Evolutionary conservation across 129 eudicot species (phyloP), one percentile per base, ranked within the genome.

Genomic region (Flaveria robusta): DNA sequence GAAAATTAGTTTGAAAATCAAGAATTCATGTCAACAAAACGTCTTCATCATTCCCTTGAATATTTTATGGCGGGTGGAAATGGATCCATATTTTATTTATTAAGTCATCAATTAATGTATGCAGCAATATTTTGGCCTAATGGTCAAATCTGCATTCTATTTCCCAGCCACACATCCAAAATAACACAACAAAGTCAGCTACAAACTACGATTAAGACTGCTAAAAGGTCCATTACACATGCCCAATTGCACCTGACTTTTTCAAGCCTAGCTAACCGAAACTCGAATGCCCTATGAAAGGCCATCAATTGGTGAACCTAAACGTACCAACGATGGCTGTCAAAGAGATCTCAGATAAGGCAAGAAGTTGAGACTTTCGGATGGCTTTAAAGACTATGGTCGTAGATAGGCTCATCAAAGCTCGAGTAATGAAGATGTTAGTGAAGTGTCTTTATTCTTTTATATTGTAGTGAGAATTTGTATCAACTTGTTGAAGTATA

Each of bases 181-280:
- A 20, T 2, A 66, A 5, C 37, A 50, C 75, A 68, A 68, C 6
- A 65, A 79, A 49, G 51, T 79, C 79, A 47, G 9, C 13, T 37
- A 63, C 66, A 37, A 71, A 4, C 55, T 63, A 23, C 2, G 23
- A 15, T 37, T 52, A 51, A 66, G 74, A 27, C 60, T 27, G 26
- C 72, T 50, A 73, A 39, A 41, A 66, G 70, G 60, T 55, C 70
- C 79, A 34, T 76, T 34, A 20, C 49, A n/a, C 52, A 51, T 72
- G 39, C 59, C 78, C 39, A 65, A 31, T 65, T 73, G 51, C 42
- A 80, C 43, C 23, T 9, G 54, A 55, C 63, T 66, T 74, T 73
- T 54, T 66, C 74, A 29, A 78, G 3, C 76, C 71, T 45, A 69
- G 31, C 46, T 42, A 46, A 37, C 67, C 43, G 19, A 52, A 23